phyloP scores from a whole-genome alignment of 1,139 yeast species.

The Scheffersomyces segobiensis region DNA sequence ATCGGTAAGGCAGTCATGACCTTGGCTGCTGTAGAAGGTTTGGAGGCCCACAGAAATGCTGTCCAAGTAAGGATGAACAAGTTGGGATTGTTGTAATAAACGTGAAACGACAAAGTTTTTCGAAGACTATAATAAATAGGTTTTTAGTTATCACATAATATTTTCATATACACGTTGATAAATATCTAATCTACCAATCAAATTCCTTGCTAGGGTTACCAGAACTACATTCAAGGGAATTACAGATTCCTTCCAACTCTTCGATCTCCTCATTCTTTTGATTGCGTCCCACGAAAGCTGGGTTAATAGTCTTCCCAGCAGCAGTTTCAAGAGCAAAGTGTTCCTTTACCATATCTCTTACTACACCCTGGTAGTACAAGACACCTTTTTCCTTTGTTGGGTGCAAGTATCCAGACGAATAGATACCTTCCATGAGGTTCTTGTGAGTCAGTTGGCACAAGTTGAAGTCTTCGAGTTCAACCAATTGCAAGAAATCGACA shows the following conservation, averaged over 20 bases:
- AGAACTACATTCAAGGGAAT: slow-evolving; percentile 42
- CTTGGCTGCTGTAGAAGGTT: slow-evolving; percentile 94
- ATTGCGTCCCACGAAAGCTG: slow-evolving; percentile 48
- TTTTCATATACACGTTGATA: background rate
- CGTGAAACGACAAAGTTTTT: background rate
- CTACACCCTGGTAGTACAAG: slow-evolving; percentile 54
- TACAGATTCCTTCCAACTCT: slow-evolving; percentile 52
- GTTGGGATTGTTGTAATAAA: slow-evolving; percentile 43
- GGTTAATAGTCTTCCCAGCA: slow-evolving; percentile 48
- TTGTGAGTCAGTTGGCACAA: slow-evolving; percentile 59
- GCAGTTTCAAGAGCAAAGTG: slow-evolving; percentile 48
- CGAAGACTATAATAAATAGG: background rate
- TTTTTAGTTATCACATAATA: background rate
- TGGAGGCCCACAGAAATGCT: slow-evolving; percentile 96
- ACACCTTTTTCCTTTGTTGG: slow-evolving; percentile 62
- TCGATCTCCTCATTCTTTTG: slow-evolving; percentile 40
- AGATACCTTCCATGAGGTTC: slow-evolving; percentile 60
- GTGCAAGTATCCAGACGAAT: slow-evolving; percentile 57
- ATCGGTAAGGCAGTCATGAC: slow-evolving; percentile 97
- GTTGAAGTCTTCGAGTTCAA: slow-evolving; percentile 60
- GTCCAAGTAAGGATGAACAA: slow-evolving; percentile 90
- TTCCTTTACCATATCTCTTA: slow-evolving; percentile 58
- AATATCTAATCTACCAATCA: slow-evolving; percentile 8
- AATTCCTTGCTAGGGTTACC: slow-evolving; percentile 6
- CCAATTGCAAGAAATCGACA: slow-evolving; percentile 61